Evolutionary conservation across 345 rosid genomes (phyloP).

Genomic region (Ceriops zippeliana): DNA sequence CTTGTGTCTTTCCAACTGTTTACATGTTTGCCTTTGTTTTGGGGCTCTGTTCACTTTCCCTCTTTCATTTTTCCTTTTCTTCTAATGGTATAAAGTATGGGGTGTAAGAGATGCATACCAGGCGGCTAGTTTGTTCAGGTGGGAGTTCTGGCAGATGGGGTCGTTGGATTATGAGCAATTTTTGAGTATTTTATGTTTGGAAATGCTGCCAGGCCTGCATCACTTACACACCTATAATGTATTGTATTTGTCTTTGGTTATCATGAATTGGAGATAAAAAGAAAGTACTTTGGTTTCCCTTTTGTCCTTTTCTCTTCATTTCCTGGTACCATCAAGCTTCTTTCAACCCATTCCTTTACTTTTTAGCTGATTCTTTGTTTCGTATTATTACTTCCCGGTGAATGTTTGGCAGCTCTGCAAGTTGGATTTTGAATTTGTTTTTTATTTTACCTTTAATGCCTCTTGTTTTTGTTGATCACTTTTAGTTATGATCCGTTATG

Average conservation of each 20-base stretch:
- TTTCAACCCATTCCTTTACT: not conserved
- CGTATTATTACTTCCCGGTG: not conserved
- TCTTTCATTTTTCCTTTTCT: not conserved
- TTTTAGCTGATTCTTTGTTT: not conserved
- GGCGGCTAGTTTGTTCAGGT: constrained; percentile 23
- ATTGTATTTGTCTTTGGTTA: constrained; percentile 15
- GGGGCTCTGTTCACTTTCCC: not conserved
- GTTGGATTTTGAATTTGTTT: too few species aligned
- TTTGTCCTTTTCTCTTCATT: not conserved
- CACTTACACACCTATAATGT: constrained; percentile 67
- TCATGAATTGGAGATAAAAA: constrained; percentile 15
- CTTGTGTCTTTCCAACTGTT: constrained; percentile 10
- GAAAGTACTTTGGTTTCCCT: constrained; percentile 2
- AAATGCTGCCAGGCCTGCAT: constrained; percentile 62
- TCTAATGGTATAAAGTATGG: constrained; percentile 22
- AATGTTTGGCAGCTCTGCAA: too few species aligned
- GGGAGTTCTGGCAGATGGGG: not conserved
- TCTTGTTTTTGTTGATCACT: not conserved
- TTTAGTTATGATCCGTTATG: too few species aligned
- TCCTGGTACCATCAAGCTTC: not conserved
- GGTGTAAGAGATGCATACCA: constrained; percentile 75
- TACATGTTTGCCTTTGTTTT: constrained; percentile 3
- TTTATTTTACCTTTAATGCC: not conserved
- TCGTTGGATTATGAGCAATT: not conserved
- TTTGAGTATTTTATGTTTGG: not conserved